Conservation (phyloP, 768 basidiomycete species). For the Ramaria sp. region DNA sequence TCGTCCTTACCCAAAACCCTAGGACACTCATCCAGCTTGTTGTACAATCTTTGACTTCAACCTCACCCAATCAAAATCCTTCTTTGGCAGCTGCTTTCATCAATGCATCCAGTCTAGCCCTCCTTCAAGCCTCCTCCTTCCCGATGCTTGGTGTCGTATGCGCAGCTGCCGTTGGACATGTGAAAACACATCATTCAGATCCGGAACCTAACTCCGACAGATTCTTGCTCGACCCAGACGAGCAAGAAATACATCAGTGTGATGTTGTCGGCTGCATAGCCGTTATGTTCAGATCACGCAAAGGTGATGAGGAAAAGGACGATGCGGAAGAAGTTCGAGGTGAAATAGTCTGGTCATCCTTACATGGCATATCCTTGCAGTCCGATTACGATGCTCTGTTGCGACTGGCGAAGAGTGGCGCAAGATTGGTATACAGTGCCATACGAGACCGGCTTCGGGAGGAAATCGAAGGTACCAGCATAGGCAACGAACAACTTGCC, state of each 20-base stretch:
- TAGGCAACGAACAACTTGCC: not conserved
- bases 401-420: conserved; percentile 5
- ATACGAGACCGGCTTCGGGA: not conserved
- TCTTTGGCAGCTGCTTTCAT: conserved; percentile 52
- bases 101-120: conserved; percentile 59
- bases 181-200: conserved; percentile 3
- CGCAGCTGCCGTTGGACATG: conserved; percentile 48
- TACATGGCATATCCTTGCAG: conserved; percentile 4
- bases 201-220: not conserved
- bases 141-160: conserved; percentile 69
- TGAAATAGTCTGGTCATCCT: conserved; percentile 6
- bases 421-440: not conserved
- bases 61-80: conserved; percentile 19
- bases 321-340: not conserved
- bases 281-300: conserved; percentile 1
- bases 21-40: conserved; percentile 72
- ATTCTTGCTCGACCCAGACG: conserved; percentile 3
- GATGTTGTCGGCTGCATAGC: conserved; percentile 6
- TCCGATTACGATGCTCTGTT: conserved; percentile 4
- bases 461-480: not conserved
- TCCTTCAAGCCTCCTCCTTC: conserved; percentile 59
- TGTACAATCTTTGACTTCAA: conserved; percentile 42
- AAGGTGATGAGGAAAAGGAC: not conserved
- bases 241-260: not conserved
- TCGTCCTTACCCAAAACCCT: conserved; percentile 60